Percentiles rank a stretch among this genome's conserved stretches.
phyloP scores from a whole-genome alignment of 768 basidiomycete genomes.

The Mycena maculata region DNA sequence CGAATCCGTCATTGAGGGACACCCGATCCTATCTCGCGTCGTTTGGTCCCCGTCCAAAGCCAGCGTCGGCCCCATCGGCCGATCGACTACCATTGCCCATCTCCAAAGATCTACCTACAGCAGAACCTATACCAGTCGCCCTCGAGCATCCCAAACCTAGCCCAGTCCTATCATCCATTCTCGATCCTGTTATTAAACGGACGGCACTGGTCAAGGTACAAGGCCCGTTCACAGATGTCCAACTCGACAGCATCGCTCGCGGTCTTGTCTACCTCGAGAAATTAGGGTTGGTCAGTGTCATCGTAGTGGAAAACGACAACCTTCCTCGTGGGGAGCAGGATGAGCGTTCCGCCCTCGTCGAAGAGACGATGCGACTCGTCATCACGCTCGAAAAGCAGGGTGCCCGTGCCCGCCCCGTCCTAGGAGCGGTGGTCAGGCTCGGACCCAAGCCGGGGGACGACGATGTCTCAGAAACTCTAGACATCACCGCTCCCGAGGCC shows the following conservation, averaged over 20 bases:
- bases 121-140: constrained; percentile 51
- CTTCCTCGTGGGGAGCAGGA: constrained; percentile 74
- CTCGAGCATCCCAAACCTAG: constrained; percentile 55
- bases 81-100: constrained; percentile 42
- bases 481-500: constrained; percentile 69
- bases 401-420: constrained; percentile 86
- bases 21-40: constrained; percentile 90
- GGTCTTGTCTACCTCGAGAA: constrained; percentile 97
- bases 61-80: constrained; percentile 42
- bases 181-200: constrained; percentile 85
- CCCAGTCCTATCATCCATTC: constrained; percentile 75
- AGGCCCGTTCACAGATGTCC: constrained; percentile 93
- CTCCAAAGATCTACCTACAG: constrained; percentile 39
- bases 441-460: constrained; percentile 75
- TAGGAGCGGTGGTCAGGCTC: constrained; percentile 86
- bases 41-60: constrained; percentile 79
- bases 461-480: constrained; percentile 43
- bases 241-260: constrained; percentile 92
- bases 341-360: constrained; percentile 72
- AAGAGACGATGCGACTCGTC: constrained; percentile 90
- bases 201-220: constrained; percentile 97
- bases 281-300: constrained; percentile 94
- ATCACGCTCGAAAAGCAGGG: constrained; percentile 86
- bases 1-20: constrained; percentile 92
- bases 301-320: constrained; percentile 92